Conservation (phyloP, 495 filamentous ascomycete genomes). For the Ramalina intermedia region DNA sequence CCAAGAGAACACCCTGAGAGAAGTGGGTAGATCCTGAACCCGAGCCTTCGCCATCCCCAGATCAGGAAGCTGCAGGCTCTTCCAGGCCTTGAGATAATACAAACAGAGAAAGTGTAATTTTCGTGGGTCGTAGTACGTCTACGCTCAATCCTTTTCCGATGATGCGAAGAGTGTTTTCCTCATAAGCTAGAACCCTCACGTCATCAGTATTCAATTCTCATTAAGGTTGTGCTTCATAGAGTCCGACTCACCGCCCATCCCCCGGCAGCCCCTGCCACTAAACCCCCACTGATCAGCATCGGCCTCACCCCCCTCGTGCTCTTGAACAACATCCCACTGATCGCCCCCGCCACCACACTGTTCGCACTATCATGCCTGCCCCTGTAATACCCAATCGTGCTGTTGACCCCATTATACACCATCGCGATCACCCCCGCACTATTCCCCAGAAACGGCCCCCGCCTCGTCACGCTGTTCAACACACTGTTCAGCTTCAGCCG, state of each 20-base stretch:
- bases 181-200: conserved; percentile 30
- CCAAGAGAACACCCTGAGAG: too few relatives aligned
- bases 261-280: conserved; percentile 74
- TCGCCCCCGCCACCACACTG: conserved; percentile 63
- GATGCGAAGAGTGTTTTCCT: conserved; percentile 39
- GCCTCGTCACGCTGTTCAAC: conserved; percentile 78
- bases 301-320: conserved; percentile 77
- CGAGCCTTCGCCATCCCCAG: too few relatives aligned
- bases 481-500: conserved; percentile 86
- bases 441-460: conserved; percentile 95
- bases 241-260: conserved; percentile 64
- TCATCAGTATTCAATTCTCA: conserved; percentile 17
- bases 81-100: too few relatives aligned
- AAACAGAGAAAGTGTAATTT: too few relatives aligned
- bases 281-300: conserved; percentile 82
- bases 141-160: too few relatives aligned
- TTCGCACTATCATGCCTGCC: conserved; percentile 89
- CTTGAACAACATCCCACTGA: conserved; percentile 93
- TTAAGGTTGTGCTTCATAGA: neutral
- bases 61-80: too few relatives aligned
- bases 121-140: too few relatives aligned
- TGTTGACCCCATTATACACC: conserved; percentile 89
- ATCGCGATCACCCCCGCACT: conserved; percentile 87
- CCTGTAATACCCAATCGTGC: conserved; percentile 66
- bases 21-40: too few relatives aligned